Conservation (phyloP, 164 flowering plant species). For the Sedum album region DNA sequence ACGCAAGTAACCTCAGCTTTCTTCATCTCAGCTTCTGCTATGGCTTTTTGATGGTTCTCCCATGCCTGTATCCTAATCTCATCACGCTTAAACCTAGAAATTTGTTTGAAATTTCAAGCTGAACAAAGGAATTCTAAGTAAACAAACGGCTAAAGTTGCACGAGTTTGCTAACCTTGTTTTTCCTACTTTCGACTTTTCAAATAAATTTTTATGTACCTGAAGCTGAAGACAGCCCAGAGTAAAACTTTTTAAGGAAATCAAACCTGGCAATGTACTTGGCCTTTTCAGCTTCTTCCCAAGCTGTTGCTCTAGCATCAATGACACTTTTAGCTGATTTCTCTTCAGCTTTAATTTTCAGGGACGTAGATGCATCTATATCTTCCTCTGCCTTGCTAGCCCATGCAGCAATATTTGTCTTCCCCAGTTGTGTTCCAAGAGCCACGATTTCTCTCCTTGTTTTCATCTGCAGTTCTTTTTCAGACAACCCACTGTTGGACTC, state of each 20-base stretch:
- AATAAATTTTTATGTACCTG: no score
- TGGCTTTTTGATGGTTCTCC: constrained; percentile 78
- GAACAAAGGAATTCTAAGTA: no score
- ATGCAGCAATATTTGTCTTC: no score
- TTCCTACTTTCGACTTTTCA: no score
- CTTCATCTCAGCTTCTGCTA: constrained; percentile 80
- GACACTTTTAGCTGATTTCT: constrained; percentile 35
- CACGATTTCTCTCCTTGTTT: constrained; percentile 78
- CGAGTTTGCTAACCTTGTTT: no score
- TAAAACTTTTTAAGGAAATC: not conserved
- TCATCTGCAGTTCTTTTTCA: constrained; percentile 68
- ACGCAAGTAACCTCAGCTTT: constrained; percentile 19
- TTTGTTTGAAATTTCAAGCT: not conserved
- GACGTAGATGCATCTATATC: constrained; percentile 52
- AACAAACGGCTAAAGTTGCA: no score
- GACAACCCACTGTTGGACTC: constrained; percentile 48
- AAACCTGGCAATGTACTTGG: constrained; percentile 79
- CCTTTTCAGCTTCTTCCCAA: constrained; percentile 93
- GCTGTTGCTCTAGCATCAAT: constrained; percentile 70
- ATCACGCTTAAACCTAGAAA: constrained; percentile 69
- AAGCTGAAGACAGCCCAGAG: not conserved
- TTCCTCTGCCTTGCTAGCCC: no score
- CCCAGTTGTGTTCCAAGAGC: constrained; percentile 68
- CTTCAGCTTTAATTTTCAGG: constrained; percentile 25
- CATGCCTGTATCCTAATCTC: no score